phyloP scores from a whole-genome alignment of 345 rosid genomes.

The Dovyalis caffra region DNA sequence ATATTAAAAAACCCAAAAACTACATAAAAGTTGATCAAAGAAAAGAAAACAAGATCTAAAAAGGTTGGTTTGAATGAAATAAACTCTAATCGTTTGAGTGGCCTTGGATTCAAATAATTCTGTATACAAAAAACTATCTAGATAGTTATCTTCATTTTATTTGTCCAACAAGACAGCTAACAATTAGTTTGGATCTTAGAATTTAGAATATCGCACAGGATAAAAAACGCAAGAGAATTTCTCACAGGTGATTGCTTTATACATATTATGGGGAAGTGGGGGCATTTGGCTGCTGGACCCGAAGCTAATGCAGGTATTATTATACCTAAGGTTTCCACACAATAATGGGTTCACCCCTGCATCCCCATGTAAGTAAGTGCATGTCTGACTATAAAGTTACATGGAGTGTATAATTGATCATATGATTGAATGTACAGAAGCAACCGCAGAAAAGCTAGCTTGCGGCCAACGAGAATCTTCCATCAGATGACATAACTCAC shows the following conservation, averaged over 20 bases:
- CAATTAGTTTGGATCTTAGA: too few species aligned
- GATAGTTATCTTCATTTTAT: too few species aligned
- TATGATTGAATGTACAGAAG: constrained; percentile 8
- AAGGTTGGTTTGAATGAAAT: too few species aligned
- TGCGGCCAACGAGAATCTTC: background rate
- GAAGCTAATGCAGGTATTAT: background rate
- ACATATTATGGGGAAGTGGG: too few species aligned
- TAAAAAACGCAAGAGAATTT: too few species aligned
- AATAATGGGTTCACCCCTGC: background rate
- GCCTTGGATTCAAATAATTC: too few species aligned
- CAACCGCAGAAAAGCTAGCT: background rate
- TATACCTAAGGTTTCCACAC: background rate
- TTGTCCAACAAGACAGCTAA: too few species aligned
- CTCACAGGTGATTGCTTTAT: background rate
- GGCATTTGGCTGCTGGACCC: background rate
- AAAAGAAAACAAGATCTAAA: too few species aligned
- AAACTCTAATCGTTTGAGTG: too few species aligned
- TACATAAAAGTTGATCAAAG: background rate
- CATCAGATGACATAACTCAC: background rate
- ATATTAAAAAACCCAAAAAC: background rate
- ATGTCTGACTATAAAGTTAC: background rate
- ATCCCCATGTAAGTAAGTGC: background rate
- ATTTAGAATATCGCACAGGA: too few species aligned
- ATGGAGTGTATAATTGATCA: background rate
- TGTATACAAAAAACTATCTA: too few species aligned